Base-by-base conservation (phyloP, 1,284 basidiomycete genomes). In the Sparassis latifolia region DNA sequence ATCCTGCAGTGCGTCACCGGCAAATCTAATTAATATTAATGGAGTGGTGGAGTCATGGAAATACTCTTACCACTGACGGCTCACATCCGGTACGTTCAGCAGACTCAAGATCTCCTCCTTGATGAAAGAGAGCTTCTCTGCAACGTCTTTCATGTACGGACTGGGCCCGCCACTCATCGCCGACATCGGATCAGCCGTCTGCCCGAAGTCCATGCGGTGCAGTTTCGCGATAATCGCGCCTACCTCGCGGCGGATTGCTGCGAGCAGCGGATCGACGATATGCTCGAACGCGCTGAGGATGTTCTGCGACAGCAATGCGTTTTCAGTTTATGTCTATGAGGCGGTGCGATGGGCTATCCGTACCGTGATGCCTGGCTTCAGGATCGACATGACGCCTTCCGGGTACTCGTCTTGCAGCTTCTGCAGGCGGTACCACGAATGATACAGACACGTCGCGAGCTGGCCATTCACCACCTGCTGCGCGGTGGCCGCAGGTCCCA, bases 121-220 rank as follows among this genome's bases (percentile, higher is more conserved):
- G 54, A 95, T 73, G 63, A 89, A 93, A 2, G 74, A 69, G 45
- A 97, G 71, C 69, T 93, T 95, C 55, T 94, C 92, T 12, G 83
- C 79, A 51, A 97, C 73, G 54, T 96, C 93, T 62, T 89, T 89
- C 81, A 96, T 89, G 67, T 96, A 97, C 10, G 84, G 69, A 64
- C 88, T 92, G 9, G 88, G 74, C 3, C 85, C 82, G 12, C 80
- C 82, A 27, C 80, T 80, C 67, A 83, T 81, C 4, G 81, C 79
- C 40, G 76, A 67, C 63, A 76, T 70, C 2, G 80, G 75, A 59
- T 91, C 88, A 10, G 79, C 69, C 12, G 79, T 71, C 64, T 84
- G 86, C 49, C 80, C 78, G 62, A 93, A 86, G 66, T 95, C 89
- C 49, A 89, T 78, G 10, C 85, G 80, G 68, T 97, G 93, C 41